These are phyloP conservation scores for Cenchrus americanus DNA, from an alignment of 176 grass and related monocot species.

Conservation along the genomic window DNA sequence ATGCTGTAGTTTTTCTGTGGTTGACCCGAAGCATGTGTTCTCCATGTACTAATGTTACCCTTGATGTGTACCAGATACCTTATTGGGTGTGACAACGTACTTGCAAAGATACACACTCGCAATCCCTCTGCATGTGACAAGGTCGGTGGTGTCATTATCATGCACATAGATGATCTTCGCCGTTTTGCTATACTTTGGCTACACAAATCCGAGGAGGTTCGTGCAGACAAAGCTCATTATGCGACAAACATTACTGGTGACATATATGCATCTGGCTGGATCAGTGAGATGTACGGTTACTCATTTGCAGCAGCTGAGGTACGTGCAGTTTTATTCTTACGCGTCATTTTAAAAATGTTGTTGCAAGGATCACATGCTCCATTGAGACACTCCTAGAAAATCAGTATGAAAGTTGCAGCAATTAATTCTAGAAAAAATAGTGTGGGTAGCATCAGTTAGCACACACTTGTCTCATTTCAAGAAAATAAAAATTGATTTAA, in stretches of 20 bases:
- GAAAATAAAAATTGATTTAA: constrained; percentile 1
- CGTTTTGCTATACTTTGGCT: constrained; percentile 91
- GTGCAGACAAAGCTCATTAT: constrained; percentile 91
- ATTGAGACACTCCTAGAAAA: background rate
- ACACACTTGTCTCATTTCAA: constrained; percentile 17
- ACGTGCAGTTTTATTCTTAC: constrained; percentile 25
- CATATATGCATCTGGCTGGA: constrained; percentile 94
- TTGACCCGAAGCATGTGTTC: constrained; percentile 26
- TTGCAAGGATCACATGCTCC: background rate
- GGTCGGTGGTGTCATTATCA: constrained; percentile 99
- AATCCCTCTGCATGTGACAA: constrained; percentile 93
- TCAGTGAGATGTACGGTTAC: constrained; percentile 99
- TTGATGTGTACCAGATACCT: constrained; percentile 73
- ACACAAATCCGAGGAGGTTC: constrained; percentile 94
- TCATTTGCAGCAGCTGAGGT: constrained; percentile 96
- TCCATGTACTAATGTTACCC: constrained; percentile 29
- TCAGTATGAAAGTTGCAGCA: background rate
- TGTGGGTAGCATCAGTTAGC: background rate
- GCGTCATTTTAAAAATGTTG: background rate
- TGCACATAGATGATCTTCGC: constrained; percentile 95
- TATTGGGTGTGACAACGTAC: constrained; percentile 93
- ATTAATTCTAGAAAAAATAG: constrained; percentile 17
- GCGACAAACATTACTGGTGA: constrained; percentile 97
- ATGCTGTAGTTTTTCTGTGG: constrained; percentile 26
- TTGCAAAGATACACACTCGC: constrained; percentile 91